These are phyloP conservation scores for Beauveria pseudobassiana DNA, from an alignment of 2,329 filamentous ascomycete species.

Conservation along the genomic window DNA sequence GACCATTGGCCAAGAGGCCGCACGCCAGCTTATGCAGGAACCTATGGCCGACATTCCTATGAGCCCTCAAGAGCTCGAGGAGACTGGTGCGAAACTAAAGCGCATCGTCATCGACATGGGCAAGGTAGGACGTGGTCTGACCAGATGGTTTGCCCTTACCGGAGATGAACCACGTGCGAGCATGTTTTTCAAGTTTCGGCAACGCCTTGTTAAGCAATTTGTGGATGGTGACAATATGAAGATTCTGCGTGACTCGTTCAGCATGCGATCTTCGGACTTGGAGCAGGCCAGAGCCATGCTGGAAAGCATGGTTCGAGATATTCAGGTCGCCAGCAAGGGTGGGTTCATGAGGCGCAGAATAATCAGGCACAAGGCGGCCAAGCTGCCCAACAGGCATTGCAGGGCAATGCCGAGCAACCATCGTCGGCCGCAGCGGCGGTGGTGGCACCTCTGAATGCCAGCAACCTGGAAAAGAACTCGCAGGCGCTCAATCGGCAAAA, in stretches of 20 bases:
- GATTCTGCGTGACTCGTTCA: conserved; percentile 40
- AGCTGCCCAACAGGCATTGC: conserved; percentile 24
- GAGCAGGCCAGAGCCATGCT: conserved; percentile 41
- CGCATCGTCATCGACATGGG: conserved; percentile 34
- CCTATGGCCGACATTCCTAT: conserved; percentile 39
- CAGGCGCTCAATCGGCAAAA: conserved; percentile 38
- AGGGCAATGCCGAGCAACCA: conserved; percentile 14
- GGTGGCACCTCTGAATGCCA: conserved; percentile 33
- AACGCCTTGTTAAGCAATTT: conserved; percentile 47
- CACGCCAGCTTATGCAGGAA: conserved; percentile 31
- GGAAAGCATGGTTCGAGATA: conserved; percentile 45
- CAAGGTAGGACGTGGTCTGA: conserved; percentile 37
- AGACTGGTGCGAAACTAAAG: conserved; percentile 37
- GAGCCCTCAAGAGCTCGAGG: conserved; percentile 34
- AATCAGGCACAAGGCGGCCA: conserved; percentile 22
- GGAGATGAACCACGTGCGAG: conserved; percentile 42
- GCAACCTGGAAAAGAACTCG: conserved; percentile 45
- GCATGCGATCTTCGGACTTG: conserved; percentile 43
- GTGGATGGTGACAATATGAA: conserved; percentile 39
- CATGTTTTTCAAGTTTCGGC: conserved; percentile 47
- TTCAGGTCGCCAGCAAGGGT: conserved; percentile 25
- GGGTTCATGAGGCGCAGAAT: conserved; percentile 17
- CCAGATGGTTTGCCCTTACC: conserved; percentile 40
- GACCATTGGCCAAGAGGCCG: conserved; percentile 32
- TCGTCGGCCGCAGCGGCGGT: conserved; percentile 10